Base-by-base conservation (phyloP, 2,329 filamentous ascomycete species). In the Sordariomycetes sp. region DNA sequence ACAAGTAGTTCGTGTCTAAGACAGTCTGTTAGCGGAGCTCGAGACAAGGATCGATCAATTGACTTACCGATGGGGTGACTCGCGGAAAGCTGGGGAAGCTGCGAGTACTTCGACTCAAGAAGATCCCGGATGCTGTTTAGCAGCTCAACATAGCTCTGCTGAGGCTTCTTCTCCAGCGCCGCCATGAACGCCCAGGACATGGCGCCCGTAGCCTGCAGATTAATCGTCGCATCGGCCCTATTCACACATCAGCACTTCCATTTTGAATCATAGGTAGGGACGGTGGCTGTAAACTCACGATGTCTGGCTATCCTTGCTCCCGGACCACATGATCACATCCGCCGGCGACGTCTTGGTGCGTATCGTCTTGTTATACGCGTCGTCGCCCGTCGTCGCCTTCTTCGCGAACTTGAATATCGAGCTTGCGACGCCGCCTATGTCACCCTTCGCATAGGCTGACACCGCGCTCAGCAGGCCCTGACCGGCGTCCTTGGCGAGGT, bases 111-210 rank as follows among this genome's bases (percentile, higher is more conserved):
- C 39, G 80, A 80, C 61, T 86, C 73, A 61, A 96, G 75, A 68
- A 95, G 86, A 60, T 92, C 89, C 59, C 90, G 85, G 66, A 96
- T 92, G 71, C 84, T 92, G 76, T 94, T 95, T 61, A 96, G 77
- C 60, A 96, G 74, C 74, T 94, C 85, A 54, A 95, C 87, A 67
- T 96, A 96, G 72, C 87, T 94, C 74, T 95, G 90, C 68, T 94
- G 86, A 0, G 89, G 88, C 67, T 92, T 92, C 76, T 90, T 89
- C 76, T 86, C 88, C 64, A 95, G 78, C 25, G 89, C 84, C 3
- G 79, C 82, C 68, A 96, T 90, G 69, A 96, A 96, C 5, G 90
- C 90, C 82, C 86, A 95, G 4, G 88, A 92, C 90, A 96, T 95
- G 68, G 90, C 90, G 57, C 90, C 90, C 0, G 90, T 95, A 52